Percentiles rank a stretch among this genome's conserved stretches.
These are phyloP conservation scores for Exophiala alcalophila DNA, from an alignment of 2,329 filamentous ascomycete species.

Conservation along the genomic window DNA sequence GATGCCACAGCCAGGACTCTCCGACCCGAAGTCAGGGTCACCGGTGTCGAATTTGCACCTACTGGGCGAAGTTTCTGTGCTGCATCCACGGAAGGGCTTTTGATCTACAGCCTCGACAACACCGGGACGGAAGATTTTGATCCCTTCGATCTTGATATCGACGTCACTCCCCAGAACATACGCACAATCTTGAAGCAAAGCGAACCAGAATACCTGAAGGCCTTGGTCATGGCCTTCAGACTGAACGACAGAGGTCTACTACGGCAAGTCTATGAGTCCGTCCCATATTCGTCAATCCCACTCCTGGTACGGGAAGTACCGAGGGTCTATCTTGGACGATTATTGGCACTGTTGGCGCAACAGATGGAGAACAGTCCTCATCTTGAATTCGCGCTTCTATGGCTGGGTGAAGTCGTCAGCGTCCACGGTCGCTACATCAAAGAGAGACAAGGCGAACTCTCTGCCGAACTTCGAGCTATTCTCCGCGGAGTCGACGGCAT, in stretches of 20 bases:
- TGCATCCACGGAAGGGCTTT: slow-evolving; percentile 86
- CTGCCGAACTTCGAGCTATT: slow-evolving; percentile 79
- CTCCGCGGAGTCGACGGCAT: slow-evolving; percentile 72
- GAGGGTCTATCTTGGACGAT: slow-evolving; percentile 76
- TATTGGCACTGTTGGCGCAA: slow-evolving; percentile 82
- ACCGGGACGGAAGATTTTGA: slow-evolving; percentile 71
- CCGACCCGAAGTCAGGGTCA: slow-evolving; percentile 78
- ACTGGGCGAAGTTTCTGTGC: slow-evolving; percentile 90
- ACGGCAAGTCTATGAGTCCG: slow-evolving; percentile 78
- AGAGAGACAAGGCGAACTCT: slow-evolving; percentile 73
- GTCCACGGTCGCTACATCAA: slow-evolving; percentile 83
- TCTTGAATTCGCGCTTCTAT: slow-evolving; percentile 89
- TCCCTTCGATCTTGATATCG: slow-evolving; percentile 92
- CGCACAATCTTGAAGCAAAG: slow-evolving; percentile 71
- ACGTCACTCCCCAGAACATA: slow-evolving; percentile 84
- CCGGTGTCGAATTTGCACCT: slow-evolving; percentile 80
- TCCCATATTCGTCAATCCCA: slow-evolving; percentile 70
- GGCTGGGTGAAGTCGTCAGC: slow-evolving; percentile 79
- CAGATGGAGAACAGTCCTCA: slow-evolving; percentile 89
- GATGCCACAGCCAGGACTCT: slow-evolving; percentile 77
- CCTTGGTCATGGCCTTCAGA: slow-evolving; percentile 94
- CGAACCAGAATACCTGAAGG: slow-evolving; percentile 81
- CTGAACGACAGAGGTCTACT: slow-evolving; percentile 83
- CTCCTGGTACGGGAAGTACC: slow-evolving; percentile 78
- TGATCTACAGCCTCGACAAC: slow-evolving; percentile 89